Evolutionary conservation across 192 early-diverging fungal species (phyloP), one percentile per base, ranked within the genome.

Genomic region (Entomortierella parvispora): DNA sequence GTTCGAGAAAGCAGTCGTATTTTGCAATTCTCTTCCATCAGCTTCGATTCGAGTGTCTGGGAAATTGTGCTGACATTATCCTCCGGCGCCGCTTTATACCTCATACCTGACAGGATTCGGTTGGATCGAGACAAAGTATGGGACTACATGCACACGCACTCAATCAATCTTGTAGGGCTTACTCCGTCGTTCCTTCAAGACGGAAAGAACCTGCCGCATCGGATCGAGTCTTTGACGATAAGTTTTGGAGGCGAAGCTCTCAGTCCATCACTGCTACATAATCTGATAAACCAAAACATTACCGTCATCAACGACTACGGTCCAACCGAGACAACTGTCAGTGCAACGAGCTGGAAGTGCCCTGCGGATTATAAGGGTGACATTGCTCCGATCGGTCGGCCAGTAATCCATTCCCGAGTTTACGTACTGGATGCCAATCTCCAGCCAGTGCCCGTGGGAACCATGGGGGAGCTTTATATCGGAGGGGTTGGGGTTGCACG

Each of bases 381-480:
- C 28, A 23, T 54, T 43, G 67, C n/a, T 62, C 17, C 68, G n/a
- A 64, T 82, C 5, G 77, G 77, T 7, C 49, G 47, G 0, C 67
- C 72, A 5, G 26, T 79, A 25, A 40, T 64, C 10, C 58, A 74
- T 37, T 61, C 44, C 14, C 42, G 49, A 1, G 33, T 68, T 2
- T 82, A 82, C 32, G 31, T 82, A 9, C 51, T 82, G 32, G 76
- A 82, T 51, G 28, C 22, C 31, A 42, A 62, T 25, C 9, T 23
- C 15, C 17, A 59, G 1, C 70, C 77, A 25, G 70, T 79, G 2
- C 81, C 81, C 15, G 10, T 74, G 8, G 82, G 82, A 1, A 67
- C 42, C 2, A 56, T 65, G 5, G 82, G 82, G 14, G 82, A 84
- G 46, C 53, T 84, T 5, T 69, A 78, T 47, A 69, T 80, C 43